Base-by-base conservation (phyloP, 139 green algal genomes). In the Pleodorina starrii region DNA sequence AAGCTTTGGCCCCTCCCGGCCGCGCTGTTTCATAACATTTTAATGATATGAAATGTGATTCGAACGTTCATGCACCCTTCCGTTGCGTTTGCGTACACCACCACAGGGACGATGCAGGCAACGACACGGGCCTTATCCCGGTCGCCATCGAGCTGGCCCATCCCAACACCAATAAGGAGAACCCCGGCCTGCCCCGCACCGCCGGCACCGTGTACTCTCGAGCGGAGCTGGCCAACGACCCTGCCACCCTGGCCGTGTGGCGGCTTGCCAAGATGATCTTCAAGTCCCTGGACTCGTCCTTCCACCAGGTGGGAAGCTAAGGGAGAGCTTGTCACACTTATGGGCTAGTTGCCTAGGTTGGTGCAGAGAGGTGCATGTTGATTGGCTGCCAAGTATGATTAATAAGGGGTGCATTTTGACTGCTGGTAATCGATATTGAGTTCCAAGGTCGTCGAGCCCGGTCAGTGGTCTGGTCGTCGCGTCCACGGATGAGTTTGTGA, bases 81-180 rank as follows among this genome's bases (percentile, higher is more conserved):
- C n/a, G n/a, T n/a, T n/a, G n/a, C n/a, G n/a, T n/a, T n/a, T n/a
- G n/a, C n/a, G n/a, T n/a, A n/a, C n/a, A n/a, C n/a, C n/a, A n/a
- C 63, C 4, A 1, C 69, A 77, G 69, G 69, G 79, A 87, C 21
- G 76, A 48, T 7, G 59, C 19, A 1, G 76, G 76, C 27, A 54
- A 81, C 21, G 80, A 92, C 71, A 11, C 0, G 23, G 80, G 25
- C 0, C 74, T 94, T 78, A 54, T 92, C 25, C 91, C 91, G 14
- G 21, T 94, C 21, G 91, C 91, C 75, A 91, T 94, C 51, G 91
- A 94, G 85, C 89, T 94, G 38, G 89, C 88, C 54, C 51, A 85
- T 79, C 78, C 57, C 21, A 1, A 44, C 46, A 91, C 59, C 27
- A 60, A 80, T 42, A 87, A 85, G 42, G n/a, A 73, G 46, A 51